Base-by-base conservation (phyloP, 2,329 filamentous ascomycete species). In the Bretziella fagacearum region DNA sequence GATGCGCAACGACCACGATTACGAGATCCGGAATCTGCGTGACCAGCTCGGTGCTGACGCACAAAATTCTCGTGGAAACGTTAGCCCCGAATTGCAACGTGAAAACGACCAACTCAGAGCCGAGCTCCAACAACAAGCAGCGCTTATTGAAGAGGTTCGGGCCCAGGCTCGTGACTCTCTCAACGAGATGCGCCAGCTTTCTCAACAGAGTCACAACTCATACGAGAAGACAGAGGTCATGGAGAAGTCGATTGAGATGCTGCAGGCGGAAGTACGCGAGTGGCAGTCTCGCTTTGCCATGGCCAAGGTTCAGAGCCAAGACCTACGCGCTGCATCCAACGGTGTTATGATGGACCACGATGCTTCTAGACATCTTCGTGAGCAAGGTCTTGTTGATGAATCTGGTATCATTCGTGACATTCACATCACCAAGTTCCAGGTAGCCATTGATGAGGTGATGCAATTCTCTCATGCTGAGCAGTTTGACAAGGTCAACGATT, bases 361-460 rank as follows among this genome's bases (percentile, higher is more conserved):
- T 54, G 77, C 79, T n/a, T 74, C 73, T 43, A 74, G 72, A 53
- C 74, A 78, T 52, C 63, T 78, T 33, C 73, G 74, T 44, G 77
- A 84, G 45, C 73, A 73, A 56, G 75, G 71, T 22, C 79, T 91
- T 53, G 71, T 74, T 18, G 72, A 81, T 30, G 73, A 79, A 10
- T 73, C 78, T 50, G 91, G 91, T 4, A 61, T 91, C 18, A 77
- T 98, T 55, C 87, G 84, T 63, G 91, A 95, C 61, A 74, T 95
- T 10, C 83, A 95, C 59, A 77, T 98, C 54, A 95, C 89, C 44
- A 87, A 84, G 57, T 96, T 94, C 66, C 91, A 98, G 61, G 80
- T 96, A 51, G 76, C 86, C 18, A 83, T 98, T 52, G 89, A 98
- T 58, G 89, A 96, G 56, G 70, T 96, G 32, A 69, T 98, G 29